Base-by-base conservation (phyloP, 2,329 filamentous ascomycete genomes). In the Talaromyces marneffei region DNA sequence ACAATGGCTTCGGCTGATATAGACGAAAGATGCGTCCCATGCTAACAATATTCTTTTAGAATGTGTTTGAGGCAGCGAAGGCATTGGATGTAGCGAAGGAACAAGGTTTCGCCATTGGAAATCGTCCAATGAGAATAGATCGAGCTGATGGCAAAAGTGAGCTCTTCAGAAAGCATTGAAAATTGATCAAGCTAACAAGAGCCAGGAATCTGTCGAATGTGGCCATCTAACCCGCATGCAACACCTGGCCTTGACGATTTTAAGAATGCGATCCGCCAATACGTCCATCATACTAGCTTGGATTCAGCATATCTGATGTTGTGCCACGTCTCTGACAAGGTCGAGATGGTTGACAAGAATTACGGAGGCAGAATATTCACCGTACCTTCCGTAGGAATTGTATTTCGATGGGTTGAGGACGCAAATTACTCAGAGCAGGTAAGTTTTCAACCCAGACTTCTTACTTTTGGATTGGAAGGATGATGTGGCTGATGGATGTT, bases 91-190 rank as follows among this genome's bases (percentile, higher is more conserved):
- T 16, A 7, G 33, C 23, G n/a, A 53, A 59, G n/a, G 48, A 59
- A 29, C 14, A 29, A 9, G n/a, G 27, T 4, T 33, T 59, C 27
- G 3, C 5, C 48, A 59, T 59, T 7, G 46, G 46, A 40, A 23
- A 33, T 2, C 57, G 57, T 29, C 3, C 33, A 2, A n/a, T 59
- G 27, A 52, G 57, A 53, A 48, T 59, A n/a, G 57, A 52, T 42
- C 33, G 46, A 59, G 57, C 57, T 20, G 57, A 53, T 29, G 46
- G 35, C 37, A 59, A 53, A 27, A 59, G 57, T 53, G 44, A 14
- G 57, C 33, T 31, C n/a, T 18, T 40, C 0, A 9, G 8, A 37
- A 7, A 14, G 14, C 3, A 40, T 18, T 27, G 8, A 8, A 53
- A 4, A 12, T 8, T 7, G 16, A 55, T 20, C 10, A 23, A 33